A percentile compares a stretch with the other conserved stretches of the same genome.
phyloP scores from a whole-genome alignment of 306 rosid genomes.

The Citrullus colocynthis region DNA sequence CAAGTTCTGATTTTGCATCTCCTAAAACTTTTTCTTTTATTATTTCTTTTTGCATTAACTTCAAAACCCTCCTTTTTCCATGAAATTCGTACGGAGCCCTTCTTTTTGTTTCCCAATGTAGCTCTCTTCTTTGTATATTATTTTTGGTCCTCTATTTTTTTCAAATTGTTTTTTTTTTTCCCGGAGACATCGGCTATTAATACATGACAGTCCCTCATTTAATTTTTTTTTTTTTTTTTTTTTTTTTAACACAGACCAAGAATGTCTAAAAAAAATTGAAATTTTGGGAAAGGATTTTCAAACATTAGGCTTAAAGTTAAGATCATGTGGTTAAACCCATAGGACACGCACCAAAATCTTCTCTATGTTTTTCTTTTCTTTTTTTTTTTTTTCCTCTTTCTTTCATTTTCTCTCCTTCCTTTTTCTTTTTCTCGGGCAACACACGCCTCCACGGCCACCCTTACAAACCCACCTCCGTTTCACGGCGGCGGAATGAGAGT shows the following conservation, averaged over 20 bases:
- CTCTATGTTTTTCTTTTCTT: not conserved
- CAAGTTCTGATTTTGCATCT: not conserved
- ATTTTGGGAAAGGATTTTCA: slow-evolving; percentile 17
- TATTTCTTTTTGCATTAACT: not conserved
- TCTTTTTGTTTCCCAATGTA: slow-evolving; percentile 8
- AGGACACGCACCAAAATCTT: slow-evolving; percentile 39
- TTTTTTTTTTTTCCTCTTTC: not conserved
- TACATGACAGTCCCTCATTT: slow-evolving; percentile 34
- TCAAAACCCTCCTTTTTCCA: not conserved
- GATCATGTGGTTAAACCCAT: slow-evolving; percentile 72
- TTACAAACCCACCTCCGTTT: slow-evolving; percentile 7
- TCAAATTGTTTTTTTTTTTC: slow-evolving; percentile 1
- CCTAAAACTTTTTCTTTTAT: not conserved
- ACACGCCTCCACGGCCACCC: slow-evolving; percentile 12
- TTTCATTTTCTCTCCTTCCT: not conserved
- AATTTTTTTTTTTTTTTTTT: not conserved
- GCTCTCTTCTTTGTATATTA: not conserved
- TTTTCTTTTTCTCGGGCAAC: slow-evolving; percentile 10
- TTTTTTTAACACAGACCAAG: slow-evolving; percentile 10
- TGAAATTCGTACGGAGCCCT: not conserved
- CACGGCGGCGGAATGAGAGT: not conserved
- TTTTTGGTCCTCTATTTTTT: not conserved
- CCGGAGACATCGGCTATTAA: slow-evolving; percentile 64
- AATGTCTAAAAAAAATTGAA: slow-evolving; percentile 9
- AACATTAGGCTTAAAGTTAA: slow-evolving; percentile 38